Conservation (phyloP, 352 stramenopile species). For the Phytophthora brassicae region DNA sequence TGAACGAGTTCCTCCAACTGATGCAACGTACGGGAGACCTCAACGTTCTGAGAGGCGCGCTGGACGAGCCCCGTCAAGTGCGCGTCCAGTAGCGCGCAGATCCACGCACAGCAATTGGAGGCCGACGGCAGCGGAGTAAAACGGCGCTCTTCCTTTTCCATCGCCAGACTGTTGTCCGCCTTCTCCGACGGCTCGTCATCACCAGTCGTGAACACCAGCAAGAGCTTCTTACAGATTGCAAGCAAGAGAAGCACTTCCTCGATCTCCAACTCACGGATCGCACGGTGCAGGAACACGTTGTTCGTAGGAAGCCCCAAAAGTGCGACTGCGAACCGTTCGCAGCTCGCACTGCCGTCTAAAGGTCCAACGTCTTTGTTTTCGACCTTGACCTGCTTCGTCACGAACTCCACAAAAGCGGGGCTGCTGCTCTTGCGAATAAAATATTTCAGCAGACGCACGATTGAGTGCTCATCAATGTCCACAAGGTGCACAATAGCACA, state of each 20-base stretch:
- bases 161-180: conserved; percentile 8
- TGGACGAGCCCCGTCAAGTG: conserved; percentile 73
- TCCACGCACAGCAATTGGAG: conserved; percentile 68
- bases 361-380: conserved; percentile 11
- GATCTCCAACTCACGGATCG: conserved; percentile 68
- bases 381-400: conserved; percentile 24
- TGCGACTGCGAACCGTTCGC: conserved; percentile 58
- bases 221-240: conserved; percentile 70
- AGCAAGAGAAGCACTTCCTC: conserved; percentile 71
- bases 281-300: conserved; percentile 76
- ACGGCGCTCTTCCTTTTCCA: conserved; percentile 24
- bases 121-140: conserved; percentile 42
- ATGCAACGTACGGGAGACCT: conserved; percentile 41
- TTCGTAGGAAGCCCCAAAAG: conserved; percentile 66
- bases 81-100: conserved; percentile 71
- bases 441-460: conserved; percentile 74
- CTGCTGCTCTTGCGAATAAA: conserved; percentile 66
- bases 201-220: conserved; percentile 44
- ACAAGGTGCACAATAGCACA: conserved; percentile 60
- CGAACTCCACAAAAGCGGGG: conserved; percentile 39
- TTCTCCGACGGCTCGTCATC: conserved; percentile 26
- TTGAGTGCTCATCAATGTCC: conserved; percentile 76
- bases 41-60: conserved; percentile 46
- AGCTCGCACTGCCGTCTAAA: conserved; percentile 25
- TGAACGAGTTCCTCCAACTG: conserved; percentile 61